Evolutionary conservation across 1,284 basidiomycete genomes (phyloP), one percentile per base, ranked within the genome.

Genomic region (Sporisorium exsertum): DNA sequence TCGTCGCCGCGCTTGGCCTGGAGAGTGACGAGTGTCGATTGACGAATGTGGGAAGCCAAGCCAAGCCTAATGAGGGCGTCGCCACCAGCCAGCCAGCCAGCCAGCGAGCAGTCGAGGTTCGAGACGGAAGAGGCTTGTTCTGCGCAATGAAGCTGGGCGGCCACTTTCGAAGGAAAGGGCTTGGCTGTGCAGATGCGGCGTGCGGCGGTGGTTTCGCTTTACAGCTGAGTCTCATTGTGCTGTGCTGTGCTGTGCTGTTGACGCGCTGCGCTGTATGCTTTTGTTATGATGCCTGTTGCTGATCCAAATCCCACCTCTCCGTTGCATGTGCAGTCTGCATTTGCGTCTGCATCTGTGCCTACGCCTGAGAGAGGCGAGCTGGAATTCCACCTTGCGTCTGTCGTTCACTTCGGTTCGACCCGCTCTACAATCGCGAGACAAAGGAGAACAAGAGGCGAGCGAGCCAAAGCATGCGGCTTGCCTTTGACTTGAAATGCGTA

Each of bases 151-250:
- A 15, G 37, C 18, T n/a, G 27, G 18, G n/a, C 40, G 40, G 40
- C 9, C 40, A 43, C n/a, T 43, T 43, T 2, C 37, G 13, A 27
- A n/a, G n/a, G 24, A 27, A 15, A 46, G 43, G 43, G 22, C 43
- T 29, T 49, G 47, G 47, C 47, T 49, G 47, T 49, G 47, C 47
- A 49, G 47, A 27, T 18, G 46, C 46, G 20, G 46, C 27, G 37
- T n/a, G 37, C 12, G 26, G 47, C 22, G 47, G 26, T 29, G 47
- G 47, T 29, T n/a, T 22, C 27, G 47, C 27, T 49, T 24, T 29
- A 15, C 5, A 13, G 24, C 27, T 27, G 27, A 13, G 8, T 32
- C 29, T 32, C 29, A 32, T 5, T 32, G 29, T 32, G 29, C 37
- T 40, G 5, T 40, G 18, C 5, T 40, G 37, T 4, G 37, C 37